Conservation (phyloP, 768 basidiomycete genomes). For the Saitozyma sp. region DNA sequence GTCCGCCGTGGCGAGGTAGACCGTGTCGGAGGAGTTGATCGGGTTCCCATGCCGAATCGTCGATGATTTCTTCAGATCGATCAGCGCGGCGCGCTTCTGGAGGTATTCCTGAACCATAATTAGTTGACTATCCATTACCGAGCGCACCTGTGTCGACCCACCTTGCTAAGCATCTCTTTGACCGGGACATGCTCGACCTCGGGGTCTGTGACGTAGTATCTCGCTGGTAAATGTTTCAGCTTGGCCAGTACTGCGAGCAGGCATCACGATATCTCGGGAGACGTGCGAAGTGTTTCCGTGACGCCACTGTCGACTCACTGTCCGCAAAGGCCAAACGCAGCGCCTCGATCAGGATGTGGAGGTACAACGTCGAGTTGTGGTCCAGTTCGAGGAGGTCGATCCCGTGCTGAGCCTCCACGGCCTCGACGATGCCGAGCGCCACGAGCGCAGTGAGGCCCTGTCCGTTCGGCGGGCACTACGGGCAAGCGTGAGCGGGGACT, state of each 20-base stretch:
- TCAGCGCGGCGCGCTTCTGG: slow-evolving; percentile 71
- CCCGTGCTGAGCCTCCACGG: slow-evolving; percentile 71
- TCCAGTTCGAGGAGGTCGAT: slow-evolving; percentile 74
- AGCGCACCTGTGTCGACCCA: slow-evolving; percentile 37
- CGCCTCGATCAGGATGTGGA: slow-evolving; percentile 83
- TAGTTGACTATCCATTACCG: not conserved
- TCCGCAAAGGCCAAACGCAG: slow-evolving; percentile 72
- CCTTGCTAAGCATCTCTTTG: slow-evolving; percentile 79
- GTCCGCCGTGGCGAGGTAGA: slow-evolving; percentile 81
- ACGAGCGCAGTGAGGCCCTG: slow-evolving; percentile 95
- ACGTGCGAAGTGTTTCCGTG: not conserved
- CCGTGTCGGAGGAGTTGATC: slow-evolving; percentile 82
- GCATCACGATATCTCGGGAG: not conserved
- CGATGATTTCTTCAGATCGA: slow-evolving; percentile 71
- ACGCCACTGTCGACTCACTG: slow-evolving; percentile 45
- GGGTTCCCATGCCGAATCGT: slow-evolving; percentile 75
- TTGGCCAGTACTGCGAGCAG: not conserved
- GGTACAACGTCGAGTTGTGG: slow-evolving; percentile 85
- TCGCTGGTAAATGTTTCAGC: slow-evolving; percentile 45
- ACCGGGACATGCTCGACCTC: slow-evolving; percentile 75
- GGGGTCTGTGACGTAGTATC: slow-evolving; percentile 91
- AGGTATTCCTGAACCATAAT: slow-evolving; percentile 69
- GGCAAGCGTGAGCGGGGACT: not conserved
- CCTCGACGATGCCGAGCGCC: slow-evolving; percentile 88
- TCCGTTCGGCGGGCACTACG: slow-evolving; percentile 90